Evolutionary conservation across 1,284 basidiomycete species (phyloP).

Genomic region (Xanthoconium separans): DNA sequence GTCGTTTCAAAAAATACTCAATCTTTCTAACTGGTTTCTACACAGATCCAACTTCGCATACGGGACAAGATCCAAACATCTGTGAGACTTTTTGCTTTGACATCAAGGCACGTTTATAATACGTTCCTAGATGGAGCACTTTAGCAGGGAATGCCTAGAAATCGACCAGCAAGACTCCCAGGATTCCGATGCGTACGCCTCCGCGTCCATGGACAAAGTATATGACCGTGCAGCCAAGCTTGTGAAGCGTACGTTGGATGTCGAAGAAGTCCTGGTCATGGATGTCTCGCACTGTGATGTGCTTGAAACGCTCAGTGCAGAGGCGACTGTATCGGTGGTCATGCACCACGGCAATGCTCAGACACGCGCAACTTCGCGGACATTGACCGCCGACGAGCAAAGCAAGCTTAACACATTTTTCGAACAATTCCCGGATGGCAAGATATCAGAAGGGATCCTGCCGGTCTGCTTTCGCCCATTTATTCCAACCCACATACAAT

Average conservation of each 20-base stretch:
- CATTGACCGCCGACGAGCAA: conserved; percentile 69
- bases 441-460: conserved; percentile 81
- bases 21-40: conserved; percentile 2
- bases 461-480: conserved; percentile 77
- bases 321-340: conserved; percentile 65
- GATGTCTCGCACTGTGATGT: conserved; percentile 92
- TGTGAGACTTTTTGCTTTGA: conserved; percentile 38
- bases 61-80: conserved; percentile 91
- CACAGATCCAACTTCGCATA: conserved; percentile 83
- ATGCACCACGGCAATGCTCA: conserved; percentile 48
- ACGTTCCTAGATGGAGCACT: conserved; percentile 78
- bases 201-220: conserved; percentile 79
- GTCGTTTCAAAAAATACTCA: not conserved
- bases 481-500: conserved; percentile 78
- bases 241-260: conserved; percentile 86
- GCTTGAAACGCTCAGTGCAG: conserved; percentile 68
- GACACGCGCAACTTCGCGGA: conserved; percentile 39
- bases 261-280: conserved; percentile 89
- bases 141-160: conserved; percentile 92
- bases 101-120: not conserved
- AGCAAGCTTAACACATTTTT: conserved; percentile 75
- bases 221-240: conserved; percentile 87
- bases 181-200: conserved; percentile 30
- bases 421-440: conserved; percentile 75
- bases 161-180: conserved; percentile 65